Evolutionary conservation across 2,329 filamentous ascomycete genomes (phyloP).

Genomic region (Colletotrichum tofieldiae): DNA sequence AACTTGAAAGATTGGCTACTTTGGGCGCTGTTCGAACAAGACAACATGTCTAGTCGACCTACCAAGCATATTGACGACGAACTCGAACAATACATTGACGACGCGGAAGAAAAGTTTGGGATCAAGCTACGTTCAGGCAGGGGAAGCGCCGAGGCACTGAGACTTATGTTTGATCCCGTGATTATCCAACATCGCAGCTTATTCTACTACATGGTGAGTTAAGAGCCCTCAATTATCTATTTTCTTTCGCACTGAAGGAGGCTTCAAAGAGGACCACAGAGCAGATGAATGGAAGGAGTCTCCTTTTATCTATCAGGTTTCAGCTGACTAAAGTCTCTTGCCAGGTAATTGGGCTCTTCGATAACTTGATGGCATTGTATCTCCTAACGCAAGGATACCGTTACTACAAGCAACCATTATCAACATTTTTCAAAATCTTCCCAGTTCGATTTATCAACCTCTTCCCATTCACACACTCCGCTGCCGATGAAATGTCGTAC

Average conservation of each 20-base stretch:
- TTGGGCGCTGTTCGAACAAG: conserved; percentile 71
- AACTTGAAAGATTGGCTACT: conserved; percentile 73
- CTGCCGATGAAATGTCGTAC: conserved; percentile 67
- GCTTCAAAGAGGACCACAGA: neutral
- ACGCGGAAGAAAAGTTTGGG: conserved; percentile 67
- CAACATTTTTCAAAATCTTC: conserved; percentile 62
- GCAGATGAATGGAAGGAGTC: too few relatives aligned
- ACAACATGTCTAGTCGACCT: conserved; percentile 53
- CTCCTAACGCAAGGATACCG: conserved; percentile 53
- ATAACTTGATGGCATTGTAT: conserved; percentile 54
- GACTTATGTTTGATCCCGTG: conserved; percentile 72
- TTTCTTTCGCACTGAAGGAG: fast-evolving
- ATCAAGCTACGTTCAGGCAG: conserved; percentile 65
- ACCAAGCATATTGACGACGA: conserved; percentile 64
- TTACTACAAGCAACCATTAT: conserved; percentile 65
- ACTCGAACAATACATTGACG: conserved; percentile 68
- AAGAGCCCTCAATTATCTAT: too few relatives aligned
- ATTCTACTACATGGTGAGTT: conserved; percentile 69
- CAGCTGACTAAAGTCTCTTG: neutral
- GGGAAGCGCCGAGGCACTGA: conserved; percentile 67
- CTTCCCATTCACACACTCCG: conserved; percentile 61
- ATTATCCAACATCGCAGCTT: conserved; percentile 70
- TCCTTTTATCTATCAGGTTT: too few relatives aligned
- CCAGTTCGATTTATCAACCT: conserved; percentile 68
- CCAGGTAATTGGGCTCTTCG: conserved; percentile 63